Evolutionary conservation across 169 alveolate species (phyloP), one percentile per base, ranked within the genome.

Genomic region (Cryptosporidium sp.): DNA sequence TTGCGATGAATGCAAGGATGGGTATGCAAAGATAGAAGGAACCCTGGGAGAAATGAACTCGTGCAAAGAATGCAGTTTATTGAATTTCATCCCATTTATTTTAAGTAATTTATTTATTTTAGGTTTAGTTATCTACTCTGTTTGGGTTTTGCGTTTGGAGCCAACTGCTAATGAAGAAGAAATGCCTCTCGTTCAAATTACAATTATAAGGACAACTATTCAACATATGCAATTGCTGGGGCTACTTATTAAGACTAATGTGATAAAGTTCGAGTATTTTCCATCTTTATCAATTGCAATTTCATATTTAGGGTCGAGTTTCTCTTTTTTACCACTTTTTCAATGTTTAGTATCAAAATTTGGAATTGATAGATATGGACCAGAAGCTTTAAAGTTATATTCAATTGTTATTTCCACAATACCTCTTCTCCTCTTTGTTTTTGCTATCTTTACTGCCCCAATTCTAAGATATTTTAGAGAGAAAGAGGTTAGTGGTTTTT

Each of bases 111-210:
- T 80, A 62, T 62, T 61, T 23, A 14, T 16, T 39, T 23, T 80
- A 10, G 69, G 61, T 37, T 31, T 80, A n/a, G 43, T 65, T 45
- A 62, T 80, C 18, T 80, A 80, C 35, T 43, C 75, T 62, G 89
- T 80, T 37, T 80, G 89, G 89, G 23, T 80, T n/a, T 62, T 80
- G 59, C 89, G 89, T 23, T 48, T 80, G 51, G 89, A 80, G 33
- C 89, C 89, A 62, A 80, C 89, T 59, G 89, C 89, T n/a, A 80
- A 80, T 62, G 89, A 80, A 65, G 89, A 80, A 59, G 89, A 80
- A 39, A 80, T 62, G 73, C 89, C 89, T 21, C 62, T 59, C 43
- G 89, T 45, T 16, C 89, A 80, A 62, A 29, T 80, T 12, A 33
- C 89, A 12, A 41, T 80, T 31, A 62, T 80, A 4, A 37, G 89